These are phyloP conservation scores for Dactylellina parvicollis DNA, from an alignment of 2,329 filamentous ascomycete species.

Conservation along the genomic window DNA sequence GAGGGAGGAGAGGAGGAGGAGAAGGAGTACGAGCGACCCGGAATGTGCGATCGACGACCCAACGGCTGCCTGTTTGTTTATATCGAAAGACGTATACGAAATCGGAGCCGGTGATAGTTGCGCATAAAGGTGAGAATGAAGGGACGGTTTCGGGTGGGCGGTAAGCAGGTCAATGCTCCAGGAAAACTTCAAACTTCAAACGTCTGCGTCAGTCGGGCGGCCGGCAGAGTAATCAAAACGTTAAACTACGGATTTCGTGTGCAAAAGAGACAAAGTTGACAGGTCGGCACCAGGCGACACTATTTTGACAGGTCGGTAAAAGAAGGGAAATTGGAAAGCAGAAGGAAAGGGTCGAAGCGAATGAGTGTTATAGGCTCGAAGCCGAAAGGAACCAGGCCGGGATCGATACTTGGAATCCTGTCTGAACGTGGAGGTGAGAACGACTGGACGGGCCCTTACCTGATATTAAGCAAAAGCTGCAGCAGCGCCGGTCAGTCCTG, in stretches of 20 bases:
- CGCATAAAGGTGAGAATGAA: conserved; percentile 48
- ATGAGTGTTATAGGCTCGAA: conserved; percentile 11
- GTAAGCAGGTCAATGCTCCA: conserved; percentile 44
- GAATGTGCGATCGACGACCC: conserved; percentile 1
- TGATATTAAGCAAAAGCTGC: conserved; percentile 41
- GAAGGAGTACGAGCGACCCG: neutral
- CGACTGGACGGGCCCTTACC: conserved; percentile 21
- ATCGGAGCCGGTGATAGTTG: conserved; percentile 6
- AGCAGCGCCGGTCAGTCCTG: neutral
- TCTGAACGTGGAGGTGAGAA: conserved; percentile 6
- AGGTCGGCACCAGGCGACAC: no score
- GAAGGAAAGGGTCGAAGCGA: conserved; percentile 1
- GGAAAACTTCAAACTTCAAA: conserved; percentile 34
- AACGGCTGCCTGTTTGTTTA: conserved; percentile 22
- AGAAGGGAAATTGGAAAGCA: neutral
- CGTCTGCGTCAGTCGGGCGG: conserved; percentile 38
- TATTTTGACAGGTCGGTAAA: conserved; percentile 21
- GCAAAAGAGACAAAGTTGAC: conserved; percentile 12
- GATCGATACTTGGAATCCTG: conserved; percentile 34
- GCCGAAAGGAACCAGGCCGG: conserved; percentile 16
- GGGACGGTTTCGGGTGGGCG: conserved; percentile 38
- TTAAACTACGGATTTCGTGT: no score
- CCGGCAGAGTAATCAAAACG: conserved; percentile 48
- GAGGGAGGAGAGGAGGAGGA: neutral
- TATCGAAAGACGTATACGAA: conserved; percentile 2